Evolutionary conservation across 208 protist species (phyloP), one percentile per base, ranked within the genome.

Genomic region (Trypanosoma rangeli): DNA sequence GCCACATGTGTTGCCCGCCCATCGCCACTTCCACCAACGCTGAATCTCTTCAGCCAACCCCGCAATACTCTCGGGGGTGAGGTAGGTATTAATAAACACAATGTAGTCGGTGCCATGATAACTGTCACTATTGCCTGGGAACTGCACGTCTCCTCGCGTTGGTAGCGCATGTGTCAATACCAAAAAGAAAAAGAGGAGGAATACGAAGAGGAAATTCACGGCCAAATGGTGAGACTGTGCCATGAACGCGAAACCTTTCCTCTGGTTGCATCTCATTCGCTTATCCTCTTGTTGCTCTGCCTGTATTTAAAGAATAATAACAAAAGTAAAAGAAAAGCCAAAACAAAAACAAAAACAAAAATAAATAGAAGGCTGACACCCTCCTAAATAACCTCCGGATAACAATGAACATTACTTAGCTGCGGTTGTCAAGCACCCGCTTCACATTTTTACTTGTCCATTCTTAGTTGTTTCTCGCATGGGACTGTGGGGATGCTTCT

Each of bases 151-250:
- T 33, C 58, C 58, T 18, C 22, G 37, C 20, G 12, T 13, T 15
- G 50, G 1, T 26, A 33, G 22, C 24, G 58, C 18, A 18, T 20
- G 12, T n/a, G 26, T 24, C 7, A 31, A 28, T 10, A 53, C 48
- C 26, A 59, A 57, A 39, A 35, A 65, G 28, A 52, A 67, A 52
- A 59, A 62, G 49, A 53, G 24, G 66, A 31, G 22, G 66, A 59
- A 62, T 49, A 53, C 5, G 66, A 31, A 24, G 66, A 76, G 13
- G 20, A 33, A 58, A 59, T 60, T 58, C 39, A 61, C 57, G 54
- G 42, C 42, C 42, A 46, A 16, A 46, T n/a, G 29, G 18, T 28
- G 49, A 33, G 12, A 37, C 12, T 57, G 16, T 28, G 20, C 15
- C 12, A 12, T 33, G 22, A 31, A 26, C 18, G 48, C 29, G 22